phyloP scores from a whole-genome alignment of 2,329 filamentous ascomycete species.

The Cordyceps militaris region DNA sequence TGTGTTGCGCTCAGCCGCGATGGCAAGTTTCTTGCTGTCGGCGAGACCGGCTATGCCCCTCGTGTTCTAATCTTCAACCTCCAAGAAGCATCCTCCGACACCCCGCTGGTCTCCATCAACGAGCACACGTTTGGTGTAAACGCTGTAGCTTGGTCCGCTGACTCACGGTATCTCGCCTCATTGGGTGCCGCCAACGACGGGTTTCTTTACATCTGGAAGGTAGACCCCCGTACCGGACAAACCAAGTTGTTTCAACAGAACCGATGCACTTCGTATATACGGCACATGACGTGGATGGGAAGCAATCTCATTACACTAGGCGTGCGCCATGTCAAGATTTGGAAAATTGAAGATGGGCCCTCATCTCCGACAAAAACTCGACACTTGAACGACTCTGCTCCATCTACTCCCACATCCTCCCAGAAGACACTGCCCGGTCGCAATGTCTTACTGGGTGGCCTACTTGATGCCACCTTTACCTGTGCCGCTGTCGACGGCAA shows the following conservation, averaged over 20 bases:
- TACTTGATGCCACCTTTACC: constrained; percentile 80
- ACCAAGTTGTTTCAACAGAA: constrained; percentile 78
- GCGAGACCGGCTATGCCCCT: constrained; percentile 91
- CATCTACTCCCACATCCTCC: constrained; percentile 24
- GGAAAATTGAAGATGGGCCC: constrained; percentile 68
- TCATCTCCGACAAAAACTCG: constrained; percentile 59
- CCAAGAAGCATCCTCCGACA: constrained; percentile 70
- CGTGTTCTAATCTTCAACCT: constrained; percentile 86
- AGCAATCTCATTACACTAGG: constrained; percentile 78
- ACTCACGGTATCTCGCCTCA: constrained; percentile 80
- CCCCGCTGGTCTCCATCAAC: constrained; percentile 73
- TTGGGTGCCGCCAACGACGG: constrained; percentile 87
- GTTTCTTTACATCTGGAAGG: constrained; percentile 84
- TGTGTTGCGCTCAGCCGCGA: constrained; percentile 84
- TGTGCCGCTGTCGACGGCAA: constrained; percentile 67
- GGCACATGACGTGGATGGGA: constrained; percentile 86
- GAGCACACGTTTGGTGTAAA: constrained; percentile 89
- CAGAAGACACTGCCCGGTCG: constrained; percentile 70
- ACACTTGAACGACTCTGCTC: constrained; percentile 37
- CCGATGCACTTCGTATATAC: constrained; percentile 82
- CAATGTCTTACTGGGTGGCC: constrained; percentile 74
- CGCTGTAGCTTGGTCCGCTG: constrained; percentile 80
- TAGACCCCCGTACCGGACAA: constrained; percentile 74
- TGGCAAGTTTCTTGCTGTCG: constrained; percentile 80
- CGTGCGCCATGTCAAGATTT: constrained; percentile 86